A percentile compares a stretch with the other conserved stretches of the same genome.
These are phyloP conservation scores for Fusarium siculi DNA, from an alignment of 2,329 filamentous ascomycete genomes.

Conservation along the genomic window DNA sequence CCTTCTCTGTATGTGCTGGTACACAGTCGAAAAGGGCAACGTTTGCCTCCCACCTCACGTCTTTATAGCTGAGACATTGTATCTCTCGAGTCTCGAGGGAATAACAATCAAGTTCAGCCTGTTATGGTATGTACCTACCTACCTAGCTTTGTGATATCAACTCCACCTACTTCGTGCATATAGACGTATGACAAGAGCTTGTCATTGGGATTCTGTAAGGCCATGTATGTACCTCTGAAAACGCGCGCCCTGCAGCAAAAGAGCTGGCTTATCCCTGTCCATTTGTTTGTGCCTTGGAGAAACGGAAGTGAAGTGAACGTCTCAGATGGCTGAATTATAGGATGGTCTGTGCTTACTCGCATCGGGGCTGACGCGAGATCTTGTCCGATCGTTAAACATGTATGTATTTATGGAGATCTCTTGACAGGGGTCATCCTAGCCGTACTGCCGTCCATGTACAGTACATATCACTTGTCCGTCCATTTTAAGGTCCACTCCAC, in stretches of 20 bases:
- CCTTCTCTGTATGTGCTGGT: not conserved
- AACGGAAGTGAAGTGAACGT: not conserved
- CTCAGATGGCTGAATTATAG: conserved; percentile 6
- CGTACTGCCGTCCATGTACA: not conserved
- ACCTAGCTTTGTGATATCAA: not conserved
- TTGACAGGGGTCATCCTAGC: conserved; percentile 10
- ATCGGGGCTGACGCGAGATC: conserved; percentile 40
- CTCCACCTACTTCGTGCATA: not conserved
- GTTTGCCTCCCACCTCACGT: not conserved
- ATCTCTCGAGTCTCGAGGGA: not conserved
- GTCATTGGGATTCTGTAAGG: not conserved
- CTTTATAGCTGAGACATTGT: not conserved
- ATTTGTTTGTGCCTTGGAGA: not conserved
- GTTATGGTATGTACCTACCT: not conserved
- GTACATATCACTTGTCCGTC: not conserved
- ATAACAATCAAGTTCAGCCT: not conserved
- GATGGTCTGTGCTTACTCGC: conserved; percentile 34
- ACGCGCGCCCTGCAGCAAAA: not conserved
- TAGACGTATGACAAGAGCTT: not conserved
- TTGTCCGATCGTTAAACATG: conserved; percentile 28
- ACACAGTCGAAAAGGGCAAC: not conserved
- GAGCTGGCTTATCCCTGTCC: not conserved
- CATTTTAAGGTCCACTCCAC: not conserved
- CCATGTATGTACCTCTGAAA: not conserved
- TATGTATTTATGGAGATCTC: conserved; percentile 10